Base-by-base conservation (phyloP, 179 eudicot genomes). In the Spinacia oleracea region DNA sequence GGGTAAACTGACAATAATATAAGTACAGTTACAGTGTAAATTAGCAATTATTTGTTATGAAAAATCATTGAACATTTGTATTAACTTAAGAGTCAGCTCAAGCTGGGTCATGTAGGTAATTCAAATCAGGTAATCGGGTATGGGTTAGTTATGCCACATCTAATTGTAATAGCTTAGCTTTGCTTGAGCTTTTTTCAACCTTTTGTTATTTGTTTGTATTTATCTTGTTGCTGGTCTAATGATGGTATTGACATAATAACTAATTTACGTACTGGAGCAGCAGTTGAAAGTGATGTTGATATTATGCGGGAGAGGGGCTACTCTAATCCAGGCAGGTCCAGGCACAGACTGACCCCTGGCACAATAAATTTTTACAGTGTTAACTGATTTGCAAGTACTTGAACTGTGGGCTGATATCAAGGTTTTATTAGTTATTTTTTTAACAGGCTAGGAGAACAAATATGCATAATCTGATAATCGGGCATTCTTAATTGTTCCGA, bases 261-360 rank as follows among this genome's bases (percentile, higher is more conserved):
- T 55, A 89, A 86, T 62, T 75, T 94, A 81, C 93, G 98, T 60
- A 91, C 82, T 82, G 98, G 98, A 69, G 87, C 84, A 75, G 93
- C 98, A 15, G 98, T 87, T 79, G 91, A 89, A 78, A 91, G 89
- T 80, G 98, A 97, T 76, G 87, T 89, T 86, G 87, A 97, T 65
- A 88, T 84, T 29, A 91, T 94, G 98, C 89, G 91, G 79, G 92
- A 90, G 82, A 89, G 90, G 82, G 98, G 97, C 53, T 87, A 87
- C 72, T 83, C 93, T 60, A 91, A 90, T 78, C 90, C 89, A 21
- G 89, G 94, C 74, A 93, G 86, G 86, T 93, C 98, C 32, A 91
- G 95, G 85, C 98, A 94, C 86, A 88, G 98, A 21, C 81, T 94
- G 90, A 94, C 97, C 10, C 98, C 98, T 73, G 98, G 97, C 82